phyloP scores from a whole-genome alignment of 176 grass and related monocot species.

The Luzula sylvatica region DNA sequence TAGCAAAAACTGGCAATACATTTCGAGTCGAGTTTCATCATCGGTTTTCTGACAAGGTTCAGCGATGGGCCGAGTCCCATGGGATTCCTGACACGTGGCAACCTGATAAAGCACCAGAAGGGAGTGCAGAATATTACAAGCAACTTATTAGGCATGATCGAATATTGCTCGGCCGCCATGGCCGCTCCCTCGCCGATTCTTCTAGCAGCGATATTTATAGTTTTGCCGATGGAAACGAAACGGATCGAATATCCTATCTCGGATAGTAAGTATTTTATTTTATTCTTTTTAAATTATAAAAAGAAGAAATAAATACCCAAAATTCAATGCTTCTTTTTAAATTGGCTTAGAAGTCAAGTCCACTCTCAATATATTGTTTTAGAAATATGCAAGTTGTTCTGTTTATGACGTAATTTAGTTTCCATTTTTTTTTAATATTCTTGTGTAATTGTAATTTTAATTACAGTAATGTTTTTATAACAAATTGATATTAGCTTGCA shows the following conservation, averaged over 20 bases:
- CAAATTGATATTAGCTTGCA: conserved; percentile 54
- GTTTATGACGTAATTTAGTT: neutral
- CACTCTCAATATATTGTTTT: neutral
- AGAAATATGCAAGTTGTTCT: neutral
- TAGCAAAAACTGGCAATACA: neutral
- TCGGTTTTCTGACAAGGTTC: conserved; percentile 45
- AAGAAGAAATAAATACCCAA: neutral
- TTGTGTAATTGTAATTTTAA: neutral
- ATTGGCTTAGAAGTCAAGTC: neutral
- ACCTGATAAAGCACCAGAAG: neutral
- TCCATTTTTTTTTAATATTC: neutral
- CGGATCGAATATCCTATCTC: neutral
- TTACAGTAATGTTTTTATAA: neutral
- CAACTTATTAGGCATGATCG: conserved; percentile 50
- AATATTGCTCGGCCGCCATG: conserved; percentile 20
- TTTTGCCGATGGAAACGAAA: conserved; percentile 51
- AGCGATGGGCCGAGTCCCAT: conserved; percentile 34
- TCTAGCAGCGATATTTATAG: conserved; percentile 6
- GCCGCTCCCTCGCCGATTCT: conserved; percentile 22
- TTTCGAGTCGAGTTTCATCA: conserved; percentile 72
- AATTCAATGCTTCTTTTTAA: neutral
- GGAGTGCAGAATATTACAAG: conserved; percentile 62
- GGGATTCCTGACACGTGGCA: conserved; percentile 26
- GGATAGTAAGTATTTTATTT: conserved; percentile 23
- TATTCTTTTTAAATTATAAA: neutral